Evolutionary conservation across 257 asterid species (phyloP).

Genomic region (Przewalskia tangutica): DNA sequence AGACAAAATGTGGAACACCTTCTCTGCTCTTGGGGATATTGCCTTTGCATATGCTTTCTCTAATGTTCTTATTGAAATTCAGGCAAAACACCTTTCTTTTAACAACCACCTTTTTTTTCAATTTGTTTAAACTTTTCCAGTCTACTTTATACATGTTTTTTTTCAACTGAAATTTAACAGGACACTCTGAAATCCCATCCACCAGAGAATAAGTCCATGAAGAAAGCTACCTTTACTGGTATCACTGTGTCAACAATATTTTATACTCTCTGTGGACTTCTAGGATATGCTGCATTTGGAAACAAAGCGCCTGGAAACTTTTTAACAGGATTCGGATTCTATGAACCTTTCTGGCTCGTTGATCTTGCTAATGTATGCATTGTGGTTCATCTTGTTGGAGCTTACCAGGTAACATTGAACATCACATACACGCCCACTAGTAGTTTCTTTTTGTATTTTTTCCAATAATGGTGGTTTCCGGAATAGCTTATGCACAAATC

Average conservation of each 20-base stretch:
- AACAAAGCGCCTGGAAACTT: slow-evolving; percentile 68
- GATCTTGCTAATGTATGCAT: slow-evolving; percentile 50
- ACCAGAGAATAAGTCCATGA: slow-evolving; percentile 50
- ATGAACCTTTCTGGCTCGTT: slow-evolving; percentile 63
- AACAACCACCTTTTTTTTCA: not conserved
- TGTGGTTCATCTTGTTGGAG: slow-evolving; percentile 56
- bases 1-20: slow-evolving; percentile 60
- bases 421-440: not conserved
- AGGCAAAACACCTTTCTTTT: slow-evolving; percentile 18
- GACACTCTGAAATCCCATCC: slow-evolving; percentile 47
- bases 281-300: slow-evolving; percentile 75
- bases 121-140: not conserved
- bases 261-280: slow-evolving; percentile 46
- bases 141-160: not conserved
- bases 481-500: not conserved
- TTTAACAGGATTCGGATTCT: slow-evolving; percentile 70
- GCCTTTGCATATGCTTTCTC: slow-evolving; percentile 68
- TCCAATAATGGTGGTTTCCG: not conserved
- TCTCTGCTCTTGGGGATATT: slow-evolving; percentile 58
- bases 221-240: slow-evolving; percentile 30
- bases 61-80: slow-evolving; percentile 51
- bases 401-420: slow-evolving; percentile 41
- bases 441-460: not conserved
- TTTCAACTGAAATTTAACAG: slow-evolving; percentile 13
- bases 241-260: slow-evolving; percentile 34